Evolutionary conservation across 2,329 filamentous ascomycete genomes (phyloP).

Genomic region (Fusarium udum): DNA sequence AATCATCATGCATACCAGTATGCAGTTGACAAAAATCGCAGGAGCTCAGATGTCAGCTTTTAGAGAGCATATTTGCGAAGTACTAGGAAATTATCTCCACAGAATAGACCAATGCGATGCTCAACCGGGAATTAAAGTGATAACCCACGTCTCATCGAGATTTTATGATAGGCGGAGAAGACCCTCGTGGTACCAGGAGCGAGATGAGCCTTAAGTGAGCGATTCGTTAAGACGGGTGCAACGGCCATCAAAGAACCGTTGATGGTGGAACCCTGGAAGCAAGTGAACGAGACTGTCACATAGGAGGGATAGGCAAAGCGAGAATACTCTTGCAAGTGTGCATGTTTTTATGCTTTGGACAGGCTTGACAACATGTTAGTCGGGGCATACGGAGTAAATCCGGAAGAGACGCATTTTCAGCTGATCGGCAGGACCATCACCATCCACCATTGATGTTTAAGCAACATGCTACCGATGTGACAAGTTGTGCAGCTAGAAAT

Average conservation of each 20-base stretch:
- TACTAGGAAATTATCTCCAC: neutral
- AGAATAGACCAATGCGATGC: neutral
- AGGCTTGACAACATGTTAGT: neutral
- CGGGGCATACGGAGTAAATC: neutral
- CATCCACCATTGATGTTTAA: conserved; percentile 1
- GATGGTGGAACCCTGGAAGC: conserved; percentile 3
- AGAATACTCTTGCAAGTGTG: conserved; percentile 16
- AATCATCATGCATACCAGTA: neutral
- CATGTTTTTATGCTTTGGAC: conserved; percentile 3
- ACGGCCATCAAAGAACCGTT: conserved; percentile 15
- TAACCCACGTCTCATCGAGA: conserved; percentile 13
- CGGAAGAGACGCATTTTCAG: neutral
- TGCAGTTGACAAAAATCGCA: neutral
- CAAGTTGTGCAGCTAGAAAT: neutral
- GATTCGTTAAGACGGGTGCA: conserved; percentile 11
- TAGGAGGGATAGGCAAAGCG: neutral
- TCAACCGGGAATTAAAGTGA: conserved; percentile 9
- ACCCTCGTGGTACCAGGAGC: conserved; percentile 2
- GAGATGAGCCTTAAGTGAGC: conserved; percentile 16
- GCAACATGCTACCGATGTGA: conserved; percentile 1
- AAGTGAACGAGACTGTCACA: conserved; percentile 17
- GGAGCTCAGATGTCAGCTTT: neutral
- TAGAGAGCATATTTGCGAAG: neutral
- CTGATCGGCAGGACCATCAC: neutral
- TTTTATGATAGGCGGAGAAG: conserved; percentile 25